Conservation (phyloP, 345 rosid species). For the Theobroma cacao region DNA sequence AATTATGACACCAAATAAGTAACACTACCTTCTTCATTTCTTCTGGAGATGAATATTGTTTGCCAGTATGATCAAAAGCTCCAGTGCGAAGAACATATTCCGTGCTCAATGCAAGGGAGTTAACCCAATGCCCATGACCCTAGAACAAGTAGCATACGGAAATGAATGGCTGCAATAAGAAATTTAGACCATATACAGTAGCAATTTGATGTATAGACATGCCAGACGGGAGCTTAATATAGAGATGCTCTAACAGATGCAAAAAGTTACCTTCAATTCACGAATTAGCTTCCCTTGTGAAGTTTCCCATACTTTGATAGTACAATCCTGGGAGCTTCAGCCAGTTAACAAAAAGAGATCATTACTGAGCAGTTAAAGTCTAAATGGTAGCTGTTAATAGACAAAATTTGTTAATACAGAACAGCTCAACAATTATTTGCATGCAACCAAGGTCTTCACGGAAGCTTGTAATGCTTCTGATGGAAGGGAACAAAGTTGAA, state of each 20-base stretch:
- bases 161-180: not conserved
- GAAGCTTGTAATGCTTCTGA: not conserved
- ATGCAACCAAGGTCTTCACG: not conserved
- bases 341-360: constrained; percentile 18
- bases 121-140: constrained; percentile 95
- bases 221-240: not conserved
- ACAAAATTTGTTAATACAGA: too few species aligned
- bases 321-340: constrained; percentile 89
- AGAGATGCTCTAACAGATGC: constrained; percentile 2
- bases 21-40: constrained; percentile 73
- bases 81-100: constrained; percentile 94
- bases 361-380: not conserved
- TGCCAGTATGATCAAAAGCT: constrained; percentile 93
- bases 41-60: constrained; percentile 64
- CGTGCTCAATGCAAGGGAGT: constrained; percentile 89
- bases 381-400: not conserved
- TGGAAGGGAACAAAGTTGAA: too few species aligned
- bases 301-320: constrained; percentile 98
- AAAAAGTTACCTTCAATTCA: constrained; percentile 71
- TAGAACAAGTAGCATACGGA: constrained; percentile 20
- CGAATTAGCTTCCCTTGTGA: constrained; percentile 94
- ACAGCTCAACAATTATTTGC: too few species aligned
- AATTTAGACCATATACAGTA: not conserved
- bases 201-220: not conserved
- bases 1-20: not conserved